phyloP scores from a whole-genome alignment of 2,329 filamentous ascomycete species.

The Zymoseptoria brevis region DNA sequence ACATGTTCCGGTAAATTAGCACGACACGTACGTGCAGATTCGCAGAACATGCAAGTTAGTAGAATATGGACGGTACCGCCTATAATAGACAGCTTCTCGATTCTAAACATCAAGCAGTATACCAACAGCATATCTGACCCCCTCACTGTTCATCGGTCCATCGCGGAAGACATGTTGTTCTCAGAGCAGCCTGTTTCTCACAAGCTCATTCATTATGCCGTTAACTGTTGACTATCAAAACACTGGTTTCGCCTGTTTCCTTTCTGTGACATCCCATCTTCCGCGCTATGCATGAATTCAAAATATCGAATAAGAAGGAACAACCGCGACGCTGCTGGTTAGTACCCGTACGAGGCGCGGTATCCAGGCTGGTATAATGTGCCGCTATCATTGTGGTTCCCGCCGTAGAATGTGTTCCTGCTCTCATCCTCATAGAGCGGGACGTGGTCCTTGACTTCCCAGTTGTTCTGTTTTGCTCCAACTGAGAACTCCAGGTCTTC shows the following conservation, averaged over 20 bases:
- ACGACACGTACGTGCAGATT: not conserved
- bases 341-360: constrained; percentile 14
- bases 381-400: constrained; percentile 50
- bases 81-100: no score
- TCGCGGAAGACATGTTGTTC: no score
- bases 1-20: not conserved
- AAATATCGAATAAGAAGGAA: not conserved
- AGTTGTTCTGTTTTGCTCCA: constrained; percentile 89
- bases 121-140: no score
- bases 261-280: not conserved
- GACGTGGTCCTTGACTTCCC: constrained; percentile 86
- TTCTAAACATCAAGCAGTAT: no score
- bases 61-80: not conserved
- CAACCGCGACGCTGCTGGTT: constrained; percentile 1
- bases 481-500: constrained; percentile 98
- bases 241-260: not conserved
- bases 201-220: constrained; percentile 7
- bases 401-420: constrained; percentile 61
- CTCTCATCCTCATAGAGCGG: constrained; percentile 77
- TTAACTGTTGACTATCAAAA: constrained; percentile 7
- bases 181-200: no score
- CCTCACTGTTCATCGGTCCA: no score
- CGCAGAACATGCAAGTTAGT: not conserved
- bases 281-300: constrained; percentile 10
- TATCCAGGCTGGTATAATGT: constrained; percentile 31